Percentiles rank a stretch among this genome's conserved stretches.
Conservation (phyloP, 2,329 filamentous ascomycete genomes). For the Colletotrichum cordylinicola region DNA sequence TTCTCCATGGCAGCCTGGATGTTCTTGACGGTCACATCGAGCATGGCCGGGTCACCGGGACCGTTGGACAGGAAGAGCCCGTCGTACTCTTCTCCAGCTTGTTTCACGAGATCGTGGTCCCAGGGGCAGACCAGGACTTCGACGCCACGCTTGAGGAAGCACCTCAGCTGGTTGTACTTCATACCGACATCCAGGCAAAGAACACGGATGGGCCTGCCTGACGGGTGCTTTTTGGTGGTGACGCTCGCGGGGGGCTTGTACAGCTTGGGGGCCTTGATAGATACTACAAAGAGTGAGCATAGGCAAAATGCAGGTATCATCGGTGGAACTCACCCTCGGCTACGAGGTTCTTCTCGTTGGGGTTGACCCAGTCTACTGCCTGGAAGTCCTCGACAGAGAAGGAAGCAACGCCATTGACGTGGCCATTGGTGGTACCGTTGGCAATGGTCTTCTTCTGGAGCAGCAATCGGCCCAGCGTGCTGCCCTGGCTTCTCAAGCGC, state of each 20-base stretch:
- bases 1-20: constrained; percentile 78
- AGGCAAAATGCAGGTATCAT: constrained; percentile 20
- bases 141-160: constrained; percentile 87
- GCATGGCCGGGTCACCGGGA: constrained; percentile 89
- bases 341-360: constrained; percentile 91
- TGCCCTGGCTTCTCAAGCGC: constrained; percentile 90
- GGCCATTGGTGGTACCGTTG: constrained; percentile 47
- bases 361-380: constrained; percentile 85
- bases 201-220: constrained; percentile 84
- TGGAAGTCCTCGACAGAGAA: constrained; percentile 66
- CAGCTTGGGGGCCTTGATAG: constrained; percentile 83
- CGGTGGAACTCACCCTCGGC: constrained; percentile 77
- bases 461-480: constrained; percentile 92
- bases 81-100: constrained; percentile 85
- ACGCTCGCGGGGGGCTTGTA: constrained; percentile 77
- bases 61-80: constrained; percentile 98
- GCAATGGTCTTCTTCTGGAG: constrained; percentile 65
- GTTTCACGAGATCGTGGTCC: constrained; percentile 87
- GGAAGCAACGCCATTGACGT: constrained; percentile 22
- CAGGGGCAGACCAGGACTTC: constrained; percentile 95
- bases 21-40: constrained; percentile 80
- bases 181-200: constrained; percentile 95
- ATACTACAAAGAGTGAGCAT: constrained; percentile 70
- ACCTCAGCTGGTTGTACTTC: constrained; percentile 98
- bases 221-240: constrained; percentile 79